Evolutionary conservation across 306 rosid species (phyloP).

Genomic region (Rosa chinensis): DNA sequence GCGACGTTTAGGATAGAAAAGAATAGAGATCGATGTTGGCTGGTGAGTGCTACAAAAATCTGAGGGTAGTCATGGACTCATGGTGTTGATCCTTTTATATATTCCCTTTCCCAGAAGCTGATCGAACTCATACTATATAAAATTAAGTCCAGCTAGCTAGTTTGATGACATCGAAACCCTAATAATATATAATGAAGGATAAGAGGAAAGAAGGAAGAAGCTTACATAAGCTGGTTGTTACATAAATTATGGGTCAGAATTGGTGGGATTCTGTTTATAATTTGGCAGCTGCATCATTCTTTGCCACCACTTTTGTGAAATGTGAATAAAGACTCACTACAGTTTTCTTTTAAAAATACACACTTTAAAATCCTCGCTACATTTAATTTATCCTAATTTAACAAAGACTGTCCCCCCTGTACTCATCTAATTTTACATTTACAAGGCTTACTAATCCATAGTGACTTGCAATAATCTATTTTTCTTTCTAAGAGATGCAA

Average conservation of each 20-base stretch:
- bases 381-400: not conserved
- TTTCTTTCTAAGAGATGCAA: no score
- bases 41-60: constrained; percentile 11
- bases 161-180: not conserved
- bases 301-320: not conserved
- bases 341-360: not conserved
- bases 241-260: constrained; percentile 4
- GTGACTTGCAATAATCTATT: no score
- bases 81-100: not conserved
- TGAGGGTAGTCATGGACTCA: not conserved
- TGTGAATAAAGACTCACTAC: not conserved
- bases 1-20: not conserved
- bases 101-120: not conserved
- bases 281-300: constrained; percentile 11
- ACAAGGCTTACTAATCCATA: not conserved
- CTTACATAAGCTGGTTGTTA: not conserved
- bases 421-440: not conserved
- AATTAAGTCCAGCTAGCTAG: not conserved
- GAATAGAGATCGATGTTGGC: not conserved
- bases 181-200: not conserved
- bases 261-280: not conserved
- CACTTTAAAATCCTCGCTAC: not conserved
- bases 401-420: not conserved
- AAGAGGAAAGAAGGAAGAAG: constrained; percentile 4
- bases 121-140: not conserved